phyloP scores from a whole-genome alignment of 1,139 yeast species.

The Saccharomycopsis crataegensis region DNA sequence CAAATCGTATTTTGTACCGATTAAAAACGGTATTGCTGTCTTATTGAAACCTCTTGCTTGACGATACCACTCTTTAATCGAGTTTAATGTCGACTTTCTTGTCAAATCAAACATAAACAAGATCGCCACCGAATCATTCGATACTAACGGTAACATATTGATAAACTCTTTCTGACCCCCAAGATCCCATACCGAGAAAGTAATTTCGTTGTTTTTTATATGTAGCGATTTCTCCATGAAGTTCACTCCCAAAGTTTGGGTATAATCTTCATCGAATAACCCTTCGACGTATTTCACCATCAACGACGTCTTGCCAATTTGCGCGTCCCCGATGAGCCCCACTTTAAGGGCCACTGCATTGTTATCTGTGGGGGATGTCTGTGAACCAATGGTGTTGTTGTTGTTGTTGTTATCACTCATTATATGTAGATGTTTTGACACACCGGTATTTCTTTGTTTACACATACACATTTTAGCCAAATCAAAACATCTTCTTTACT shows the following conservation, averaged over 20 bases:
- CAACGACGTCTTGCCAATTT: constrained; percentile 93
- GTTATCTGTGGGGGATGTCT: neutral
- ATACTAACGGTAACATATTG: constrained; percentile 91
- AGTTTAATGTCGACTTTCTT: constrained; percentile 75
- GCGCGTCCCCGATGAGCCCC: constrained; percentile 94
- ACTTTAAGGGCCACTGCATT: constrained; percentile 73
- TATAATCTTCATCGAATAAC: constrained; percentile 83
- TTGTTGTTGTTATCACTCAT: neutral
- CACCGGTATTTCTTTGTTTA: neutral
- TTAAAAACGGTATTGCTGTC: constrained; percentile 85
- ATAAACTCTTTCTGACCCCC: constrained; percentile 97
- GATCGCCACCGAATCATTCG: constrained; percentile 90
- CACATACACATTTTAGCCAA: neutral
- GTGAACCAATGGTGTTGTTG: neutral
- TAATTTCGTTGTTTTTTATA: constrained; percentile 80
- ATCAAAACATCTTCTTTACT: too few species aligned
- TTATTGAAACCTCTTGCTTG: constrained; percentile 88
- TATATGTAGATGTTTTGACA: neutral
- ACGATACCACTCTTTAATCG: constrained; percentile 91
- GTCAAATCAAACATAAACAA: constrained; percentile 90
- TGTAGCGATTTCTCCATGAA: constrained; percentile 89
- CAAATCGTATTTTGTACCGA: constrained; percentile 91
- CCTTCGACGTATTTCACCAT: constrained; percentile 98
- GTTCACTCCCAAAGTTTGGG: constrained; percentile 91
- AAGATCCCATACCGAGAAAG: constrained; percentile 91